Evolutionary conservation across 2,329 filamentous ascomycete genomes (phyloP).

Genomic region (Colletotrichum sp.): DNA sequence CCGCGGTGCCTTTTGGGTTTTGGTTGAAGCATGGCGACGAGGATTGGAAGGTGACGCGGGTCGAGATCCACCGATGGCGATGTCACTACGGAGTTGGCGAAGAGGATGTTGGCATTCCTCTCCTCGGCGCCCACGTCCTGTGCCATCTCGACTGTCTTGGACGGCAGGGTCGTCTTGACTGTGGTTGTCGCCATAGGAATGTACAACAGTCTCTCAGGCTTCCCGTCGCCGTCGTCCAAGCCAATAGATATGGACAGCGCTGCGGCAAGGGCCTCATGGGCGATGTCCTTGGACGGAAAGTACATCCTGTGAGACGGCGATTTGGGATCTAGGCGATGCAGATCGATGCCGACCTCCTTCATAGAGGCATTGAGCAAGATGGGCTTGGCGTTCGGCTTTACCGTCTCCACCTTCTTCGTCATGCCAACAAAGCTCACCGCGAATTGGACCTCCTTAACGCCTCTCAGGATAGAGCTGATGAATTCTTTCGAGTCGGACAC

Average conservation of each 20-base stretch:
- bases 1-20: conserved; percentile 36
- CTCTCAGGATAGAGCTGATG: conserved; percentile 84
- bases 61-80: conserved; percentile 94
- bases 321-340: conserved; percentile 89
- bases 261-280: conserved; percentile 91
- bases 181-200: conserved; percentile 97
- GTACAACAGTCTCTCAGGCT: conserved; percentile 87
- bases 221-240: conserved; percentile 86
- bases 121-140: conserved; percentile 78
- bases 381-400: conserved; percentile 71
- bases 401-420: conserved; percentile 76
- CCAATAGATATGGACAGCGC: conserved; percentile 92
- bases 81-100: conserved; percentile 94
- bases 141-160: conserved; percentile 86
- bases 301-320: conserved; percentile 98
- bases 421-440: conserved; percentile 90
- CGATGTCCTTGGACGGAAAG: conserved; percentile 89
- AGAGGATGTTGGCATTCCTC: conserved; percentile 93
- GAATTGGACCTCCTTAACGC: conserved; percentile 96
- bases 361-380: conserved; percentile 87
- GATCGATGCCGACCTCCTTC: conserved; percentile 94
- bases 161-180: conserved; percentile 90
- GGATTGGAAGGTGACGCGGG: conserved; percentile 86
- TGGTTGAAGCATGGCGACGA: conserved; percentile 76
- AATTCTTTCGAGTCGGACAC: conserved; percentile 95